Base-by-base conservation (phyloP, 73 alveolate genomes). In the Stentor roeselii region DNA sequence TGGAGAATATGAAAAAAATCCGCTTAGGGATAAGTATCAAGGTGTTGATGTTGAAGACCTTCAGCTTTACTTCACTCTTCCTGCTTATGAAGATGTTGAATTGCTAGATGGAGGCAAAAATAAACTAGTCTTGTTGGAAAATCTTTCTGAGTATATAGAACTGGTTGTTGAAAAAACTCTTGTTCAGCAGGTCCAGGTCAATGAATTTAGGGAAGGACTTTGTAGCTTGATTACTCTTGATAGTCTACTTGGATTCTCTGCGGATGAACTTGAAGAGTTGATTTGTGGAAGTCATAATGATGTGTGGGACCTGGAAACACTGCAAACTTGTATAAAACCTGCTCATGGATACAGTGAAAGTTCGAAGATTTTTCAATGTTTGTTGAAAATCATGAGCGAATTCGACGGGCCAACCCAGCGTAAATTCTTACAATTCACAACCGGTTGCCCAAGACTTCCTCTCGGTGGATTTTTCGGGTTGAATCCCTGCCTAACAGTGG, bases 381-480 rank as follows among this genome's bases (percentile, higher is more conserved):
- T 93, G 39, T 39, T 59, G 84, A 30, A 15, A 11, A 40, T 3
- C 3, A 39, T 76, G 39, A 77, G 86, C n/a, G 75, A 78, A 74
- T 86, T 87, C 75, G 88, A 84, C 89, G 78, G 67, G 67, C 84
- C 80, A 75, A 88, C 86, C n/a, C 82, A 91, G 87, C 88, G 89
- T 85, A 58, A 83, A 60, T 95, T 95, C 94, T 84, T 95, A 41
- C 80, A 83, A 59, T 93, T 93, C 89, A 78, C 89, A 30, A 87
- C 95, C n/a, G 99, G 99, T 6, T 90, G 98, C 59, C 97, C 98
- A 2, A 91, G 99, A 82, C 88, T 96, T 78, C 99, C 99, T 3
- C 75, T 93, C 36, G 99, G 99, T 35, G 99, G 99, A 31, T 95
- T 96, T 76, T 83, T 88, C 42, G 89, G 97, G 3, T 91, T 96